A percentile compares a stretch with the other conserved stretches of the same genome.
phyloP scores from a whole-genome alignment of 768 basidiomycete genomes.

The Clitopilus passeckerianus region DNA sequence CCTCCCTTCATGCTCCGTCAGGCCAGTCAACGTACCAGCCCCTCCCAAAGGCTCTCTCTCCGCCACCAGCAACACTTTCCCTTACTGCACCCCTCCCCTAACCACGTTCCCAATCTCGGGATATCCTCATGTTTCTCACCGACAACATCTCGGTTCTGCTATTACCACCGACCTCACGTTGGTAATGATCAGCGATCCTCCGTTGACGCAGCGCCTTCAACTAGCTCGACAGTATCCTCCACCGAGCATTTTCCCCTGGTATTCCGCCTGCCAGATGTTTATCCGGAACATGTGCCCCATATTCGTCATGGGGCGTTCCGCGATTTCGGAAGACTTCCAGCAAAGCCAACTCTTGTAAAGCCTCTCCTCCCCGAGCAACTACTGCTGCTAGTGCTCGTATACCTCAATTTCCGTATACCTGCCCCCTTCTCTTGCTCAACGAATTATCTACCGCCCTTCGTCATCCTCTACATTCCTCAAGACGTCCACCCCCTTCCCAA shows the following conservation, averaged over 20 bases:
- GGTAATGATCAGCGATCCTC: constrained; percentile 56
- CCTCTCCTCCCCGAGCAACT: too few relatives aligned
- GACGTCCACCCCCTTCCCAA: too few relatives aligned
- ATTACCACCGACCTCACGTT: constrained; percentile 37
- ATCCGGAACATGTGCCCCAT: constrained; percentile 56
- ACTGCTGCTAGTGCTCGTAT: too few relatives aligned
- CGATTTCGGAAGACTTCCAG: too few relatives aligned
- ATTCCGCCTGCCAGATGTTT: constrained; percentile 51
- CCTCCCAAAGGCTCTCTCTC: constrained; percentile 36
- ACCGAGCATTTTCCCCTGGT: constrained; percentile 36
- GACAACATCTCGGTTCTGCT: constrained; percentile 38
- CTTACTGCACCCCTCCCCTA: constrained; percentile 67
- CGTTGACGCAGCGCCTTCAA: constrained; percentile 53
- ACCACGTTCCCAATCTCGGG: constrained; percentile 53
- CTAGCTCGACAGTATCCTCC: constrained; percentile 61
- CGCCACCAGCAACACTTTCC: constrained; percentile 28
- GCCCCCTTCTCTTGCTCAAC: too few relatives aligned
- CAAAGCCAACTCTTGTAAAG: too few relatives aligned
- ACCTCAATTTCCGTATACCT: too few relatives aligned
- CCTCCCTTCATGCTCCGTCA: neutral
- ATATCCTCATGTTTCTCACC: constrained; percentile 73
- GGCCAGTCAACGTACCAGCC: constrained; percentile 44
- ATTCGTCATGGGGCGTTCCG: constrained; percentile 82
- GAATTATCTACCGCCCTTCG: too few relatives aligned
- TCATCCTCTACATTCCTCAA: too few relatives aligned